Evolutionary conservation across 2,329 filamentous ascomycete species (phyloP).

Genomic region (Beauveria scarabaeidicola): DNA sequence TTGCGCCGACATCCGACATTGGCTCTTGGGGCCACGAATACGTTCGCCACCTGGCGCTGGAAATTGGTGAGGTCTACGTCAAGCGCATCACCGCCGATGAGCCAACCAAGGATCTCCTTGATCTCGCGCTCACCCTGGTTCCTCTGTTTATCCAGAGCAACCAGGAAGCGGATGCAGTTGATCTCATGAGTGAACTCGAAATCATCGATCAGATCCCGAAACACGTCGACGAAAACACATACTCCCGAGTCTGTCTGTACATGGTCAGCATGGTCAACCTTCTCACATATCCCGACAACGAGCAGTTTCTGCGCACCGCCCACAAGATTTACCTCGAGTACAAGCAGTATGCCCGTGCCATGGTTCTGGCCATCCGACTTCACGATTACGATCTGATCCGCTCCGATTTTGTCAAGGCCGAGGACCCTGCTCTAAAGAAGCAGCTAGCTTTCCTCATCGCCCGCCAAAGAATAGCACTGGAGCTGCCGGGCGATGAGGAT

Average conservation of each 20-base stretch:
- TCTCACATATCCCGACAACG: conserved; percentile 94
- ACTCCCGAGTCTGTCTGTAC: conserved; percentile 86
- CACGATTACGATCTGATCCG: conserved; percentile 81
- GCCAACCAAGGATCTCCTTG: conserved; percentile 71
- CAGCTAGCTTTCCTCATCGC: conserved; percentile 91
- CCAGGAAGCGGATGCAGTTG: conserved; percentile 94
- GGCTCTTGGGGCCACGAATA: conserved; percentile 98
- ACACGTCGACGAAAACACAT: conserved; percentile 90
- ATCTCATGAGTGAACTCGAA: conserved; percentile 93
- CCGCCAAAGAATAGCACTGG: conserved; percentile 79
- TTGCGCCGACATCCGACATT: conserved; percentile 85
- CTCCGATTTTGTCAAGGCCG: conserved; percentile 69
- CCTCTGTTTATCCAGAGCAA: conserved; percentile 96
- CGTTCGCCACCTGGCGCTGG: conserved; percentile 85
- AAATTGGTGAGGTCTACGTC: conserved; percentile 91
- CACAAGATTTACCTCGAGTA: conserved; percentile 92
- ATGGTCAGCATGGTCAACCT: conserved; percentile 99
- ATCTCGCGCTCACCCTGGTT: conserved; percentile 76
- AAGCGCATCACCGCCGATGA: conserved; percentile 82
- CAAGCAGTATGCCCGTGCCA: conserved; percentile 86
- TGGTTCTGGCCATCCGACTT: conserved; percentile 86
- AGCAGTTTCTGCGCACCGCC: conserved; percentile 85
- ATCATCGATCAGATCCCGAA: conserved; percentile 88
- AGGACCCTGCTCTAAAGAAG: conserved; percentile 76
- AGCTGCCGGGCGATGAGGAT: conserved; percentile 61